Evolutionary conservation across 2,329 filamentous ascomycete genomes (phyloP), one percentile per base, ranked within the genome.

Genomic region (Fusarium keratoplasticum): DNA sequence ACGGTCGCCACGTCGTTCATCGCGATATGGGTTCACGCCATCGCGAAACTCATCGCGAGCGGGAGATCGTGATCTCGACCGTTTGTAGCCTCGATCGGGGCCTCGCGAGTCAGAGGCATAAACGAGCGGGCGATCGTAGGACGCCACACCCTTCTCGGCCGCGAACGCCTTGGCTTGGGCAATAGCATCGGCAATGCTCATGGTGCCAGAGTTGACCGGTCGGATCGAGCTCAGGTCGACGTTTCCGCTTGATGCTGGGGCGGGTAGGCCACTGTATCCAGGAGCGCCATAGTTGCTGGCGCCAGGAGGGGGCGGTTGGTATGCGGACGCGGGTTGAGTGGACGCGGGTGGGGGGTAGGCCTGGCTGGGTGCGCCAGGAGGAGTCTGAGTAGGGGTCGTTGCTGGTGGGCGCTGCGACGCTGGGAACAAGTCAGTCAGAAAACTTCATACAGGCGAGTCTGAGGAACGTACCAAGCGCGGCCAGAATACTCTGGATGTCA

Each of bases 141-240:
- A 86, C 40, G 88, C 84, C 36, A 95, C 86, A 70, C 94, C 94
- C 80, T 94, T 94, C 81, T 96, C 92, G 33, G 93, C 91, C 44
- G 95, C 94, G 82, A 94, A 94, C 47, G 92, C 93, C 81, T 94
- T 93, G 55, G 94, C 95, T 81, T 95, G 94, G 42, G 95, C 94
- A 77, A 97, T 92, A 58, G 94, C 93, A 81, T 97, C 94, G 67
- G 93, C 90, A 73, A 97, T 92, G 82, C 92, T 96, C 77, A 97
- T 92, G 22, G 93, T 94, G 67, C 95, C 95, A 33, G 93, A 94
- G 80, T 89, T 94, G 64, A 93, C 89, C 6, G 95, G 94, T 78
- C 93, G 93, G 80, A 96, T 94, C 64, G 90, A 88, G 83, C 92
- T 95, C 61, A 97, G 84, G 80, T 97, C 94, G 72, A 97, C 87